Conservation (phyloP, 1,284 basidiomycete species). For the Hemileia vastatrix region DNA sequence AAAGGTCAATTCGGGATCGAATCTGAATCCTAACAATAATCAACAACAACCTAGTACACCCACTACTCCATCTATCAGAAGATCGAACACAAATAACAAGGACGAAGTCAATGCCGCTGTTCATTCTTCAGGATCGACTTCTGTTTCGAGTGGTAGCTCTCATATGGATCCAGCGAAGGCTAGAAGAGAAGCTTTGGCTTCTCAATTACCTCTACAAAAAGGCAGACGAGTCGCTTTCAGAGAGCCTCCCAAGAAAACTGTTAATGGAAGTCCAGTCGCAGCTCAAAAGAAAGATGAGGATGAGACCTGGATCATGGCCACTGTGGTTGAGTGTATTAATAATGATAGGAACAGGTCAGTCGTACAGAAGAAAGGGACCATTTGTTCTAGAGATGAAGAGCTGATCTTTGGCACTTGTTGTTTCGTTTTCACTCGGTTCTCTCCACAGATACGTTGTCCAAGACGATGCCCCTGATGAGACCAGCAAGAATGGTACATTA, state of each 20-base stretch:
- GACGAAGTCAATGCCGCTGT: background rate
- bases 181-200: slow-evolving; percentile 24
- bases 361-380: no score
- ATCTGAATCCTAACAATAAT: background rate
- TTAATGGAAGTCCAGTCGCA: slow-evolving; percentile 1
- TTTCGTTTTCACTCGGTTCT: background rate
- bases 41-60: background rate
- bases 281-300: slow-evolving; percentile 26
- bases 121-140: background rate
- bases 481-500: no score
- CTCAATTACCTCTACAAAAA: slow-evolving; percentile 29
- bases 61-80: background rate
- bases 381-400: background rate
- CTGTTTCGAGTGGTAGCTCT: background rate
- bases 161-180: slow-evolving; percentile 27
- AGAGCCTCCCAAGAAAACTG: slow-evolving; percentile 25
- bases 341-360: slow-evolving; percentile 30
- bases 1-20: background rate
- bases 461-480: slow-evolving; percentile 26
- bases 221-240: slow-evolving; percentile 34
- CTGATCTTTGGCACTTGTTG: background rate
- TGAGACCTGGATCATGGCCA: slow-evolving; percentile 36
- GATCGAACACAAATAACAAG: background rate
- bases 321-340: slow-evolving; percentile 31
- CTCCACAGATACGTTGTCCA: slow-evolving; percentile 28